phyloP scores from a whole-genome alignment of 257 asterid species.

The Rubia yunnanensis region DNA sequence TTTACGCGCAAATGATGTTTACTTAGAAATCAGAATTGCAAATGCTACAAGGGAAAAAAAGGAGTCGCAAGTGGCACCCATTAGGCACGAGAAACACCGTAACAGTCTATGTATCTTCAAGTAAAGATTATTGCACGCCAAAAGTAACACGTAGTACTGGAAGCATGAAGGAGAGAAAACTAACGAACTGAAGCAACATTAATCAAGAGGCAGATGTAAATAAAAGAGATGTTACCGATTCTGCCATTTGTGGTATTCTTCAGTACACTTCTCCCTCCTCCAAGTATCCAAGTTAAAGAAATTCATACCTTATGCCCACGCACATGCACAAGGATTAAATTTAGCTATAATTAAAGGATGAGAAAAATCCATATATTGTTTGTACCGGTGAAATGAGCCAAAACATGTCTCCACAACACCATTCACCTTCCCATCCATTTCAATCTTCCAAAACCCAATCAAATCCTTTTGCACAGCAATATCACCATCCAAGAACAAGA shows the following conservation, averaged over 20 bases:
- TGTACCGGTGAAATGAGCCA: constrained; percentile 34
- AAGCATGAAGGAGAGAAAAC: not conserved
- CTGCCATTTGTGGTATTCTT: constrained; percentile 42
- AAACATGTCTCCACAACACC: too few relatives aligned
- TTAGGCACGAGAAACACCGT: not conserved
- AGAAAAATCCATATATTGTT: constrained; percentile 33
- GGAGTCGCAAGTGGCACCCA: not conserved
- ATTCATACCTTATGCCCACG: constrained; percentile 40
- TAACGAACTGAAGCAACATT: not conserved
- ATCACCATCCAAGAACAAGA: constrained; percentile 39
- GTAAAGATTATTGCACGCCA: not conserved
- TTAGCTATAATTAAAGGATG: constrained; percentile 29
- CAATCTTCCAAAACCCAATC: too few relatives aligned
- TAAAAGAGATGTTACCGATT: constrained; percentile 23
- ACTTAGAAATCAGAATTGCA: not conserved
- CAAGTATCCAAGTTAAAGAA: constrained; percentile 37
- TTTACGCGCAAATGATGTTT: too few relatives aligned
- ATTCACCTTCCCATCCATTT: too few relatives aligned
- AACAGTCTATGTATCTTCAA: not conserved
- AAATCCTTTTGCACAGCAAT: too few relatives aligned
- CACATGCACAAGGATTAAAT: constrained; percentile 32
- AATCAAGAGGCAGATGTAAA: not conserved
- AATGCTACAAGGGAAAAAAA: not conserved
- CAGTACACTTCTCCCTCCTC: too few relatives aligned
- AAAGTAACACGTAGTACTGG: not conserved